phyloP scores from a whole-genome alignment of 495 filamentous ascomycete genomes.

The Annulohypoxylon moriforme region DNA sequence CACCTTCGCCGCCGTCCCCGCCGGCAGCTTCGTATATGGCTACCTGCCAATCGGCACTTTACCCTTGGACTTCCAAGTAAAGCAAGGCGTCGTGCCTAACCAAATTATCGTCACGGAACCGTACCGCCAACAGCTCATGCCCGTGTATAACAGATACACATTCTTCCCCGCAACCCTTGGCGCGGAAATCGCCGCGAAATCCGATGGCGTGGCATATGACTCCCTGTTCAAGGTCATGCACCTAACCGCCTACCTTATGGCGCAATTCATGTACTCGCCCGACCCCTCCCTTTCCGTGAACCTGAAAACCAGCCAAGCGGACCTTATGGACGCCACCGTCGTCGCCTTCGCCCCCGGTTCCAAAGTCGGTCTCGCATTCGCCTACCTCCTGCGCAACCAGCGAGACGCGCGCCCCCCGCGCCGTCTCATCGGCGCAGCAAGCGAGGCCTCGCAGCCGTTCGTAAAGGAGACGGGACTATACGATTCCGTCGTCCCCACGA shows the following conservation, averaged over 20 bases:
- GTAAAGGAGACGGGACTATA: constrained; percentile 49
- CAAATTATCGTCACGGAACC: constrained; percentile 50
- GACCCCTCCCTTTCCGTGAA: constrained; percentile 48
- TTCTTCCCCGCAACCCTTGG: constrained; percentile 40
- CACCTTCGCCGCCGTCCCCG: constrained; percentile 49
- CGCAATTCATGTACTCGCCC: constrained; percentile 58
- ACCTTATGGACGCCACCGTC: constrained; percentile 56
- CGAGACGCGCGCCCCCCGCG: constrained; percentile 49
- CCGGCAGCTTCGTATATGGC: constrained; percentile 51
- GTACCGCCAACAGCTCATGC: constrained; percentile 57
- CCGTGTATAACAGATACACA: constrained; percentile 66
- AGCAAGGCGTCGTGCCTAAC: constrained; percentile 54
- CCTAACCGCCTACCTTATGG: constrained; percentile 61
- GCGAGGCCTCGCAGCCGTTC: constrained; percentile 47
- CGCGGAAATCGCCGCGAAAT: constrained; percentile 29
- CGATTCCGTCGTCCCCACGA: constrained; percentile 50
- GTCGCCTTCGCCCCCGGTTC: constrained; percentile 60
- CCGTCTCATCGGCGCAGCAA: constrained; percentile 53
- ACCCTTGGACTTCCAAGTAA: constrained; percentile 48
- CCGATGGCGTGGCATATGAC: constrained; percentile 53
- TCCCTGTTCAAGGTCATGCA: constrained; percentile 57
- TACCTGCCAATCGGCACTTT: constrained; percentile 57
- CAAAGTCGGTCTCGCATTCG: constrained; percentile 61
- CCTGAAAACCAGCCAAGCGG: constrained; percentile 59
- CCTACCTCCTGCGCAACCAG: constrained; percentile 49